Evolutionary conservation across 2,329 filamentous ascomycete genomes (phyloP).

Genomic region (Tolypocladium capitatum): DNA sequence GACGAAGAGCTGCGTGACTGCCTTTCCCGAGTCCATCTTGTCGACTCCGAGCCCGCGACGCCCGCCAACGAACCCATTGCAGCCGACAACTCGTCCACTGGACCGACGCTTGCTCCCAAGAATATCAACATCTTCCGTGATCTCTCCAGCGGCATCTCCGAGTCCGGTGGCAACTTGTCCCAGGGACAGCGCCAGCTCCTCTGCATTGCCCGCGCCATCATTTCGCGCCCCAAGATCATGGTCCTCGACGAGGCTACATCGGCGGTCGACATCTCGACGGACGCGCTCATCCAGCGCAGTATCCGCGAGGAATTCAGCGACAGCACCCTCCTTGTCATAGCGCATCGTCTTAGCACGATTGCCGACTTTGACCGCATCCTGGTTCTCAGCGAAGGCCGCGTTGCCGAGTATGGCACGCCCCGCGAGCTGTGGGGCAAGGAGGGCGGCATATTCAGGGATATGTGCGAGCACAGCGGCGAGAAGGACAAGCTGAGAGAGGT

Average conservation of each 20-base stretch:
- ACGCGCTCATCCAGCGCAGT: constrained; percentile 57
- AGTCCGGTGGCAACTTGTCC: constrained; percentile 61
- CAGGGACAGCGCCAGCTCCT: constrained; percentile 67
- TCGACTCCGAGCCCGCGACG: constrained; percentile 27
- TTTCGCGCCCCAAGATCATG: constrained; percentile 61
- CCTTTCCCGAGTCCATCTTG: constrained; percentile 57
- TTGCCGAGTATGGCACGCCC: constrained; percentile 55
- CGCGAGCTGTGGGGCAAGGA: constrained; percentile 44
- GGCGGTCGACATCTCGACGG: constrained; percentile 66
- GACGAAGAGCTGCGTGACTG: constrained; percentile 59
- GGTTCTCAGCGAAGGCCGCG: constrained; percentile 54
- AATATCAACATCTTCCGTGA: constrained; percentile 55
- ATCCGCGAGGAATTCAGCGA: constrained; percentile 60
- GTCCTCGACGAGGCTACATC: constrained; percentile 70
- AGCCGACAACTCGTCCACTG: constrained; percentile 17
- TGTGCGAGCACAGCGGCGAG: constrained; percentile 51
- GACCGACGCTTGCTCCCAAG: constrained; percentile 19
- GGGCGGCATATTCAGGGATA: constrained; percentile 43
- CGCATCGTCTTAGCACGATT: constrained; percentile 63
- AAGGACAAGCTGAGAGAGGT: constrained; percentile 36
- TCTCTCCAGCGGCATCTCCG: constrained; percentile 50
- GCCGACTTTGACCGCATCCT: constrained; percentile 64
- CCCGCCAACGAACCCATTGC: constrained; percentile 25
- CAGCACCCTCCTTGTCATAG: constrained; percentile 60
- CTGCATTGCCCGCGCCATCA: constrained; percentile 60